Percentiles rank a stretch among this genome's conserved stretches.
Evolutionary conservation across 2,329 filamentous ascomycete species (phyloP).

Genomic region (Exophiala alcalophila): DNA sequence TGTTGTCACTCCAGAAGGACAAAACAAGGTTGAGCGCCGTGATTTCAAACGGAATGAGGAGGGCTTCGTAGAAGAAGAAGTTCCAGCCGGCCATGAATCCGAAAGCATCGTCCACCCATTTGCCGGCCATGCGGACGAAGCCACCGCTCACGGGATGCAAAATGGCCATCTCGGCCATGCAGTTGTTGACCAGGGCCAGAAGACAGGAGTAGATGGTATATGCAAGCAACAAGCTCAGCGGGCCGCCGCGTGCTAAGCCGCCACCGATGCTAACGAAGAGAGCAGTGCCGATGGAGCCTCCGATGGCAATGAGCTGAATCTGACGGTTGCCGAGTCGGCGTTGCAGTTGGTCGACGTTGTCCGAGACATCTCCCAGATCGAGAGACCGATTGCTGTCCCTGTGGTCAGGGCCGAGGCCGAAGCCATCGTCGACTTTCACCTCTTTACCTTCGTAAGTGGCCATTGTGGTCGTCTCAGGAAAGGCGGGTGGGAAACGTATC

Average conservation of each 20-base stretch:
- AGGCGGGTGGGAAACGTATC: no score
- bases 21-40: conserved; percentile 43
- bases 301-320: conserved; percentile 54
- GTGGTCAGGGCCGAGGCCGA: no score
- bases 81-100: conserved; percentile 48
- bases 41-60: conserved; percentile 43
- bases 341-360: conserved; percentile 41
- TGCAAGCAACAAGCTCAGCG: conserved; percentile 39
- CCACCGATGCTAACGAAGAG: conserved; percentile 41
- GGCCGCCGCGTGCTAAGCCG: conserved; percentile 39
- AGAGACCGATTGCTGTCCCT: no score
- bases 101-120: conserved; percentile 47
- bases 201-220: conserved; percentile 35
- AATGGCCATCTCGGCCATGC: conserved; percentile 46
- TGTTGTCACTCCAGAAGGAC: conserved; percentile 40
- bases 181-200: conserved; percentile 40
- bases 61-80: conserved; percentile 45
- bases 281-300: conserved; percentile 41
- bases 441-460: no score
- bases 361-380: conserved; percentile 28
- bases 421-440: no score
- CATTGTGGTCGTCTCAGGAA: no score
- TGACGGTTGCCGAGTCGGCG: conserved; percentile 54
- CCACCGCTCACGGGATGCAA: conserved; percentile 43
- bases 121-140: conserved; percentile 42